Base-by-base conservation (phyloP, 2,329 filamentous ascomycete species). In the Fusarium sp. region DNA sequence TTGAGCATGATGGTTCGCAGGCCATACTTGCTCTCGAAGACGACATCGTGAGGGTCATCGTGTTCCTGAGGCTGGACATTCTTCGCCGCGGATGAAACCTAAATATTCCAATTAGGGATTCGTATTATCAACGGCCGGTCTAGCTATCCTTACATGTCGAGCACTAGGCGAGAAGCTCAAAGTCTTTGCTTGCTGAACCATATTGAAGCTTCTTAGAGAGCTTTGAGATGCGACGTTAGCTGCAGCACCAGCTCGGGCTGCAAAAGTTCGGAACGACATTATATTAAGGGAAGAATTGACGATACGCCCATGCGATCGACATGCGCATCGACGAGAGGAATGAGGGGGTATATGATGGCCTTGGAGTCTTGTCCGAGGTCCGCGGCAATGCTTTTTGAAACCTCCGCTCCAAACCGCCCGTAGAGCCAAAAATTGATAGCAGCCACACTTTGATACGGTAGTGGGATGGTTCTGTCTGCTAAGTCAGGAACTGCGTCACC, bases 1-100 rank as follows among this genome's bases (percentile, higher is more conserved):
- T 99, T 99, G 74, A 99, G 92, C 83, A 97, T 92, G 77, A 99
- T 91, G 74, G 92, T 94, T 69, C 96, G 93, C 53, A 98, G 88
- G 70, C 96, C 96, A 81, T 96, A 97, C 75, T 92, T 87, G 78
- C 90, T 94, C 81, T 90, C 90, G 87, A 99, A 99, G 66, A 97
- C 86, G 73, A 99, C 96, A 88, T 99, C 96, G 79, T 97, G 91
- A 68, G 91, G 86, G 56, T 94, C 90, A 81, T 98, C 94, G 63
- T 83, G 87, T 25, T 87, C 85, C 56, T 88, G 84, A 74, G 91
- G 87, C 77, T 85, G 88, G 73, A 85, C 83, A 16, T 75, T 62
- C 20, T 71, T 68, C 42, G 80, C 80, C 49, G 80, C 78, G 30
- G 72, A 74, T 40, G 80, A 81, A 20, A 81, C 70, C 81, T 82